phyloP scores from a whole-genome alignment of 768 basidiomycete species.

The Calocybe gangraenosa region DNA sequence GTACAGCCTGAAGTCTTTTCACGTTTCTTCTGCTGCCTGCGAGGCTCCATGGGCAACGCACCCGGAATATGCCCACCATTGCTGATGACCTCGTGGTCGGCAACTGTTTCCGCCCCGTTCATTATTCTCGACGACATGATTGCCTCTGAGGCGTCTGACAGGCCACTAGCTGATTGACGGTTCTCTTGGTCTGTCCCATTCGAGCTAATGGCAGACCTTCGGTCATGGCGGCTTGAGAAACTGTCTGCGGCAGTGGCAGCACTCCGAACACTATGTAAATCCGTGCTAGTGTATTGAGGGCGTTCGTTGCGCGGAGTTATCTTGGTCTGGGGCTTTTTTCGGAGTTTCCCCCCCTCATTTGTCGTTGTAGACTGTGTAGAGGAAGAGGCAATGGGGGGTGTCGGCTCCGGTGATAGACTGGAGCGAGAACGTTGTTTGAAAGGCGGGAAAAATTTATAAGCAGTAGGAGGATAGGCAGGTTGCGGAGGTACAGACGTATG shows the following conservation, averaged over 20 bases:
- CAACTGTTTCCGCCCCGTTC: constrained; percentile 23
- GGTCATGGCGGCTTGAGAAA: constrained; percentile 19
- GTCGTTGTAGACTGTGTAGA: constrained; percentile 7
- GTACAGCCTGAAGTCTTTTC: constrained; percentile 34
- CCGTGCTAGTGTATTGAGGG: constrained; percentile 49
- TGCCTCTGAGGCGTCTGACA: constrained; percentile 10
- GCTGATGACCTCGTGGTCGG: constrained; percentile 21
- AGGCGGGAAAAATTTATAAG: constrained; percentile 59
- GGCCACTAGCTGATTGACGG: constrained; percentile 9
- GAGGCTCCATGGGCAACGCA: constrained; percentile 23
- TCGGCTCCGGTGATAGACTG: constrained; percentile 46
- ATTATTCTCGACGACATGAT: constrained; percentile 29
- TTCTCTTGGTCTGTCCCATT: constrained; percentile 7
- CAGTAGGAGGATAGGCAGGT: constrained; percentile 45
- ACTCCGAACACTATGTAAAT: constrained; percentile 47
- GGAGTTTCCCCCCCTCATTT: constrained; percentile 10
- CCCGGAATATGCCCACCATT: constrained; percentile 25
- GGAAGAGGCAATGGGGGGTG: constrained; percentile 24
- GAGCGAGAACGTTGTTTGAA: constrained; percentile 59
- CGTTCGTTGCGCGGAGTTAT: constrained; percentile 28
- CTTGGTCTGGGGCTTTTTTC: constrained; percentile 6
- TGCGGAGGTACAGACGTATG: constrained; percentile 25
- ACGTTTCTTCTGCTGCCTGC: constrained; percentile 30
- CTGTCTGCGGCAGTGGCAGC: constrained; percentile 35
- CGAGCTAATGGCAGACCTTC: constrained; percentile 9